These are phyloP conservation scores for Hordeum pubiflorum DNA, from an alignment of 202 grass and related monocot genomes.

Conservation along the genomic window DNA sequence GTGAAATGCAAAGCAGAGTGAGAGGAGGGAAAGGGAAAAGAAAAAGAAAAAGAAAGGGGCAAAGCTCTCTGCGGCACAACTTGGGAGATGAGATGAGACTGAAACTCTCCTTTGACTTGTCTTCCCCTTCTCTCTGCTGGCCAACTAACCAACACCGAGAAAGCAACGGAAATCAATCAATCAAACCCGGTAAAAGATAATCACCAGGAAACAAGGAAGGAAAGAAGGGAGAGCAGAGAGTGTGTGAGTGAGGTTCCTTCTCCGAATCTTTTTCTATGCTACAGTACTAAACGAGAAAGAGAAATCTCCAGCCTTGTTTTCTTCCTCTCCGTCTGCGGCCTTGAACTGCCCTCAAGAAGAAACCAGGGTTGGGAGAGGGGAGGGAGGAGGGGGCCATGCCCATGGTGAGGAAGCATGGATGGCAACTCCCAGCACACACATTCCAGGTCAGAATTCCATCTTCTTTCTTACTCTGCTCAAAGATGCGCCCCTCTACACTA, in stretches of 20 bases:
- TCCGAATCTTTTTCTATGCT: no score
- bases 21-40: neutral
- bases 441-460: slow-evolving; percentile 49
- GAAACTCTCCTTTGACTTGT: neutral
- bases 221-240: neutral
- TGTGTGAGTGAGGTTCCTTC: neutral
- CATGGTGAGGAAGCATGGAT: slow-evolving; percentile 83
- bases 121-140: neutral
- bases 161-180: neutral
- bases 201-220: slow-evolving; percentile 10
- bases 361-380: neutral
- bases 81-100: neutral
- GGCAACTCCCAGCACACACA: slow-evolving; percentile 81
- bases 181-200: neutral
- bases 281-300: no score
- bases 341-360: slow-evolving; percentile 12
- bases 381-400: neutral
- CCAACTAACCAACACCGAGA: slow-evolving; percentile 11
- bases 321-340: neutral
- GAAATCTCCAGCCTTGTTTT: neutral
- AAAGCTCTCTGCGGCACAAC: neutral
- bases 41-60: no score
- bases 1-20: neutral
- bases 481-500: neutral
- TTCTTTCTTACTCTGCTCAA: neutral